These are phyloP conservation scores for Debaryomyces sp. DNA, from an alignment of 1,139 yeast species.

Conservation along the genomic window DNA sequence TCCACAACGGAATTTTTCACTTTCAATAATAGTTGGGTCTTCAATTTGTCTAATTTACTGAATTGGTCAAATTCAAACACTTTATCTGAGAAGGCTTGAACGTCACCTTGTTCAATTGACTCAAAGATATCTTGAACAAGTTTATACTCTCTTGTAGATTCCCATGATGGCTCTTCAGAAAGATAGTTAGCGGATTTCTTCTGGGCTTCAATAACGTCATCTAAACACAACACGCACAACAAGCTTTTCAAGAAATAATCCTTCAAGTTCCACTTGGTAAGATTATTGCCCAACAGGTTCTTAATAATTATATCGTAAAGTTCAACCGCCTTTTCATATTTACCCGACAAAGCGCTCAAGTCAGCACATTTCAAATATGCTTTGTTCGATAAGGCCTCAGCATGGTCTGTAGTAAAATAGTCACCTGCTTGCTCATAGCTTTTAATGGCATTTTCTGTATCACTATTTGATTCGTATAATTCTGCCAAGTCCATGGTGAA, in stretches of 20 bases:
- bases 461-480: constrained; percentile 74
- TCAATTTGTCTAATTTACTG: constrained; percentile 87
- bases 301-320: constrained; percentile 77
- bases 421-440: constrained; percentile 95
- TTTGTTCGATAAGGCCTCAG: constrained; percentile 87
- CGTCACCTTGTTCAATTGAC: constrained; percentile 78
- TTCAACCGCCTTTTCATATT: constrained; percentile 73
- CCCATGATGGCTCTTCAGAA: constrained; percentile 78
- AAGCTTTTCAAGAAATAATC: constrained; percentile 87
- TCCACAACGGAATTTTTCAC: constrained; percentile 75
- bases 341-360: constrained; percentile 72
- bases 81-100: constrained; percentile 72
- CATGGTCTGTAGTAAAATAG: constrained; percentile 92
- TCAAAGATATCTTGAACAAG: constrained; percentile 66
- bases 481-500: constrained; percentile 90
- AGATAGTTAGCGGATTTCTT: constrained; percentile 66
- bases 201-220: constrained; percentile 84
- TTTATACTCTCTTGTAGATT: constrained; percentile 75
- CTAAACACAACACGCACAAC: constrained; percentile 78
- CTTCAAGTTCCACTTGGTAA: constrained; percentile 89
- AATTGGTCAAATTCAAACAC: constrained; percentile 88
- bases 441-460: constrained; percentile 66
- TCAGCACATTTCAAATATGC: constrained; percentile 91
- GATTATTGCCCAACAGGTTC: constrained; percentile 70
- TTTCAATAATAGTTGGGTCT: constrained; percentile 81